Evolutionary conservation across 306 rosid genomes (phyloP), one percentile per base, ranked within the genome.

Genomic region (Adenanthera pavonina): DNA sequence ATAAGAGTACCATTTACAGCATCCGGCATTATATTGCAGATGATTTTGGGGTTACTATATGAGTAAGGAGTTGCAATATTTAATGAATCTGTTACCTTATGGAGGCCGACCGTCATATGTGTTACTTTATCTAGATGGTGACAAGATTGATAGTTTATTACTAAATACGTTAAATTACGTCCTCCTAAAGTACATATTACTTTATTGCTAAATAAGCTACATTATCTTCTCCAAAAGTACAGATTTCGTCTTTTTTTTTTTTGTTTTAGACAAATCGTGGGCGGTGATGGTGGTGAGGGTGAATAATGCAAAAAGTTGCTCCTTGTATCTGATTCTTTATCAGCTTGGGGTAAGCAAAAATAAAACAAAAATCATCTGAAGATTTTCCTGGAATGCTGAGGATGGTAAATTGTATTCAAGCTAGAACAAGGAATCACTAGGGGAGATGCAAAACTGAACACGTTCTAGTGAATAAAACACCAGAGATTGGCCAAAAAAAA

Each of bases 11-110:
- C 65, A 65, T n/a, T 77, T 70, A 73, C 72, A 72, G 78, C 46
- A 52, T 33, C 35, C 52, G 70, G 69, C 76, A 76, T 80, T 61
- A 54, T 61, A 43, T 75, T 62, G 72, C 57, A 80, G 61, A 19
- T 36, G 62, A 44, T 81, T 51, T 75, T 61, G 49, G 66, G 71
- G 35, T 77, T 70, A 41, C 56, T 40, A 19, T 19, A 20, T 70
- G 13, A 70, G 61, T 41, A 52, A 1, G 30, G 30, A 25, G 30
- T 25, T 25, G 79, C 84, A 70, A 76, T 80, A 76, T 52, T 62
- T 80, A 80, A 80, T 79, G 78, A 80, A 68, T n/a, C 59, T 46
- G 46, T 76, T 80, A 43, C 84, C 84, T 51, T 69, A 59, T 49
- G 64, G 53, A 49, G 83, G 8, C 78, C 53, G 65, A 75, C 75